Conservation (phyloP, 1,284 basidiomycete genomes). For the Omphalotus olearius region DNA sequence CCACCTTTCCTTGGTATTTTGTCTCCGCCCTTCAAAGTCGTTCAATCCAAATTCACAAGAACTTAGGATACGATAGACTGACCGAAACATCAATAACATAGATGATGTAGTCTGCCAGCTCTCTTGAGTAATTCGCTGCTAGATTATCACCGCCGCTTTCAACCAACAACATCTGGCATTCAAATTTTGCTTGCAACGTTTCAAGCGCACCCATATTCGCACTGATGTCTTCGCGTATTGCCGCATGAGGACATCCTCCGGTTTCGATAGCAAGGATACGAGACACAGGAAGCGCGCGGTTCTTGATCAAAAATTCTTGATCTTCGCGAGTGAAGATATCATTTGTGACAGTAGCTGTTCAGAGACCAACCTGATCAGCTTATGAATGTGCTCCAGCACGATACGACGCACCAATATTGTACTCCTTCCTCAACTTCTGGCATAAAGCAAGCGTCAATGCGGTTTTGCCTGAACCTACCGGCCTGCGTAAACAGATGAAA, state of each 20-base stretch:
- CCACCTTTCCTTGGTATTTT: slow-evolving; percentile 98
- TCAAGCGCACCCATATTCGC: slow-evolving; percentile 96
- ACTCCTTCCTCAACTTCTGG: slow-evolving; percentile 72
- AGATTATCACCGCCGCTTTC: slow-evolving; percentile 97
- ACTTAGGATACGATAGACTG: slow-evolving; percentile 19
- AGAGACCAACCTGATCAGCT: slow-evolving; percentile 9
- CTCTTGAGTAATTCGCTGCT: slow-evolving; percentile 93
- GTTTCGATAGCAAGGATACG: slow-evolving; percentile 98
- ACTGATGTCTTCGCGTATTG: slow-evolving; percentile 95
- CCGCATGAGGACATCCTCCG: slow-evolving; percentile 92
- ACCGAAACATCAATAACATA: slow-evolving; percentile 87
- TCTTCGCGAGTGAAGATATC: slow-evolving; percentile 98
- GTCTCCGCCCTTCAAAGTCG: slow-evolving; percentile 72
- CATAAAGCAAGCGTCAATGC: slow-evolving; percentile 94
- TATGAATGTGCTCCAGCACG: slow-evolving; percentile 8
- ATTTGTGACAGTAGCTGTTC: slow-evolving; percentile 86
- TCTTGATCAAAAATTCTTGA: slow-evolving; percentile 94
- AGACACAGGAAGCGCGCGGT: slow-evolving; percentile 80
- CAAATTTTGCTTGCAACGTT: slow-evolving; percentile 88
- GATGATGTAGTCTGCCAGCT: slow-evolving; percentile 96
- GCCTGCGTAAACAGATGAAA: slow-evolving; percentile 41
- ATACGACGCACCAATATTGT: slow-evolving; percentile 77
- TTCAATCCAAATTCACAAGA: slow-evolving; percentile 5
- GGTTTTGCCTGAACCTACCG: slow-evolving; percentile 97
- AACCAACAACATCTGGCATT: slow-evolving; percentile 84